Evolutionary conservation across 2,329 filamentous ascomycete species (phyloP).

Genomic region (Fonsecaea nubica): DNA sequence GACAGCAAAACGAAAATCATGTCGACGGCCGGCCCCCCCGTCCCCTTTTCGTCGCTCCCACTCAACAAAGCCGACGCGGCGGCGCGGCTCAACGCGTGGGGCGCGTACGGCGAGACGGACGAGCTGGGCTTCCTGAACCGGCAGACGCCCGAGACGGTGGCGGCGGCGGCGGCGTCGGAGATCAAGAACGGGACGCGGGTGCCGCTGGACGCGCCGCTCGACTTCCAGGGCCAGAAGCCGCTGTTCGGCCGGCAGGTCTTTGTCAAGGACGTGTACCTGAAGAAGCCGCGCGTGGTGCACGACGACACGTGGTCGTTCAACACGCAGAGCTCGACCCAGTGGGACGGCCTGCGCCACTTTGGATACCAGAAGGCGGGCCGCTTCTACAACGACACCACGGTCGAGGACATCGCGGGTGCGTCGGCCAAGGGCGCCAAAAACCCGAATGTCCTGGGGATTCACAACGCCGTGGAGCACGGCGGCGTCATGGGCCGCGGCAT

Average conservation of each 20-base stretch:
- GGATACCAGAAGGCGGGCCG: slow-evolving; percentile 38
- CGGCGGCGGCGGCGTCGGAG: slow-evolving; percentile 51
- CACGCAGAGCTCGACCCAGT: slow-evolving; percentile 40
- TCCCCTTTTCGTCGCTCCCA: slow-evolving; percentile 51
- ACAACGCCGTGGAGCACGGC: slow-evolving; percentile 47
- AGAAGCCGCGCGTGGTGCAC: slow-evolving; percentile 40
- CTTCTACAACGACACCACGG: slow-evolving; percentile 41
- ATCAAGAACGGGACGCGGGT: slow-evolving; percentile 50
- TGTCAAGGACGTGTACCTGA: slow-evolving; percentile 43
- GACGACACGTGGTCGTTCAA: slow-evolving; percentile 42
- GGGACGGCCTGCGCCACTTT: slow-evolving; percentile 41
- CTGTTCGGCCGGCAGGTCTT: slow-evolving; percentile 46
- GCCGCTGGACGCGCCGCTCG: slow-evolving; percentile 47
- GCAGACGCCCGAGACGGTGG: slow-evolving; percentile 56
- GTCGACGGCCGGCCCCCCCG: slow-evolving; percentile 34
- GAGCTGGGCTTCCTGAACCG: slow-evolving; percentile 63
- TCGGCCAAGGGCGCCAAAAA: slow-evolving; percentile 25
- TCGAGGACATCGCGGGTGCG: slow-evolving; percentile 40
- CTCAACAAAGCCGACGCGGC: slow-evolving; percentile 56
- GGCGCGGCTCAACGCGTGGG: slow-evolving; percentile 59
- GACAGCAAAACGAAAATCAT: slow-evolving; percentile 20
- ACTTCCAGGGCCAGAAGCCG: slow-evolving; percentile 46
- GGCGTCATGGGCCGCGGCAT: slow-evolving; percentile 57
- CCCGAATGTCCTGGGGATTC: slow-evolving; percentile 38
- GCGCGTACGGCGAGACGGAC: slow-evolving; percentile 59